Base-by-base conservation (phyloP, 192 early-diverging fungal genomes). In the Coemansia sp. region DNA sequence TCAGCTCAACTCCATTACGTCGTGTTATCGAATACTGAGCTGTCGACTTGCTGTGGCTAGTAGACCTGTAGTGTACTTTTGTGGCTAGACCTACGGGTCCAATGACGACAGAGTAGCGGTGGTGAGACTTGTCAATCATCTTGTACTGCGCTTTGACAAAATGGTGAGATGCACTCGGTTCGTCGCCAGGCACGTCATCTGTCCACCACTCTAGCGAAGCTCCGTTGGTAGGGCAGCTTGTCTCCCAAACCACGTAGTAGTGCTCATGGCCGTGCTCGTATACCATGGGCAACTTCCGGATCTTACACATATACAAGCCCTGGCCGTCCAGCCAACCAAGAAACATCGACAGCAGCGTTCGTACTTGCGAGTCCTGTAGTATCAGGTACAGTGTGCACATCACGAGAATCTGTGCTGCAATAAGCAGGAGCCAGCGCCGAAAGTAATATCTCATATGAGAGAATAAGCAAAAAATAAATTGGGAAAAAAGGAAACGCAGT, bases 231-330 rank as follows among this genome's bases (percentile, higher is more conserved):
- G 62, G 42, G 34, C 81, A 84, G 0, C 73, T 73, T 4, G 77
- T 84, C 48, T 84, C 81, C 81, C 81, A 84, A 19, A 78, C 73
- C 17, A 84, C 62, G 36, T 78, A 84, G 50, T 78, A 78, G 71
- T 76, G 62, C 62, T 29, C 23, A 58, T 76, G 70, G 34, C 73
- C 81, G 34, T 84, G 81, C 32, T 73, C 77, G 45, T 73, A 84
- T 12, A 76, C 53, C 67, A 69, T 68, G 21, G 81, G 81, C 2
- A 58, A 64, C 59, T 84, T 84, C 31, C 64, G 51, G 32, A 78
- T 73, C 9, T 45, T 19, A 45, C 81, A 84, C 10, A 68, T 64
- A 31, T 77, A 74, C 51, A 77, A 41, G 59, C 42, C 55, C 29
- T 61, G 66, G 17, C 63, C 44, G 19, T 58, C 55, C 12, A 82